Evolutionary conservation across 352 stramenopile genomes (phyloP), one percentile per base, ranked within the genome.

Genomic region (Blastocystis sp.): DNA sequence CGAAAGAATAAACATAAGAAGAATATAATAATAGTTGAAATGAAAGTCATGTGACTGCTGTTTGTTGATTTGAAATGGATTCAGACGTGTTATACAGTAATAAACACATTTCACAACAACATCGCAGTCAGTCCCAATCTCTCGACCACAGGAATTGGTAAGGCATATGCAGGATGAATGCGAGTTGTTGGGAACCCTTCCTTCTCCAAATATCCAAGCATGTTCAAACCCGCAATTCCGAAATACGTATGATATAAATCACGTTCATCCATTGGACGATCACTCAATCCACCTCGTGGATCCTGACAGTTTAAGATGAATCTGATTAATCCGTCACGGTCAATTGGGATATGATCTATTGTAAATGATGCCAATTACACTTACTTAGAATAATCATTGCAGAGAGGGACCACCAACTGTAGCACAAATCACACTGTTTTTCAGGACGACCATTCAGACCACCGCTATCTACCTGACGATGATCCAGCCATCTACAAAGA

Each of bases 181-280:
- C 94, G 91, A 66, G 33, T 84, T 1, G 73, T 69, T 33, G 73
- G 73, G 6, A 84, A 66, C 2, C 70, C 44, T 40, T 90, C 60
- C 70, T 90, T 79, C 87, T 94, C 90, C 90, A 97, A 97, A 90
- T 96, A 95, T 6, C 95, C 95, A 24, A 98, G 93, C 91, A 99
- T 95, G 42, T 92, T 95, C 4, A 98, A 91, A 35, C 96, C 96
- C 57, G 93, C 94, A 90, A 98, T 95, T 33, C 96, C 97, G 90
- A 99, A 99, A 91, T 99, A 99, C 0, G 97, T 99, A 91, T 99
- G 97, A 91, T 98, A 99, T 30, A 99, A 94, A 88, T 99, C 97
- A 0, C 95, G 93, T 88, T 97, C 93, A 89, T 98, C 97, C 53
- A 94, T 95, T n/a, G 97, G 97, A 54, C 97, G 94, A 91, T 99